Evolutionary conservation across 345 rosid genomes (phyloP), one percentile per base, ranked within the genome.

Genomic region (Microcos paniculata): DNA sequence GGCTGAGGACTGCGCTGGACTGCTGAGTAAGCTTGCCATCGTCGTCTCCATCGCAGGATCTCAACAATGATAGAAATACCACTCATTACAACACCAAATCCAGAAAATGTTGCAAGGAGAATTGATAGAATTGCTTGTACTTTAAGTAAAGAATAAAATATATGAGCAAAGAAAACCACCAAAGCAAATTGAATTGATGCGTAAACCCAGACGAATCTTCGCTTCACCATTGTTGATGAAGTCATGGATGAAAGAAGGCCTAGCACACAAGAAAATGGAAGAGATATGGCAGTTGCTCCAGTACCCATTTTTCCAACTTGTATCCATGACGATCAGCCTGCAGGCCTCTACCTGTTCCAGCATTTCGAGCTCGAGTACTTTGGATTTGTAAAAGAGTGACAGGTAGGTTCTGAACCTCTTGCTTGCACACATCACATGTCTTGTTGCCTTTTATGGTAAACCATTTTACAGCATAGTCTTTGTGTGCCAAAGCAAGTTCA

Each of bases 381-480:
- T 91, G 98, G 72, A 92, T 85, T 26, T 94, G 85, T 76, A 90
- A 76, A 62, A 93, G 92, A 45, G 94, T 93, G 35, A 95, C 98
- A 0, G 99, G 96, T 70, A 95, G 87, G 82, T 95, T 95, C 73
- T 80, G 79, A 45, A 95, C 99, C 61, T 95, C 97, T 85, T 91
- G 87, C 80, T 86, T 90, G 82, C 99, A 93, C 33, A 93, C 98
- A 55, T 95, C 98, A 71, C 99, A 95, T 0, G 86, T 93, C 81
- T 90, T 93, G 88, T 89, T 95, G 46, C 98, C 98, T 82, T 93
- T 95, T 79, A 91, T 93, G 63, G 91, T 90, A 69, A 93, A 95
- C 99, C 99, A 95, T 85, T 95, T 95, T 19, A 93, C 80, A 59
- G 98, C 98, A 81, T 98, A 95, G 52, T 91, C 98, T 84, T 84